These are phyloP conservation scores for Melastoma candidum DNA, from an alignment of 441 rosid genomes.

Conservation along the genomic window DNA sequence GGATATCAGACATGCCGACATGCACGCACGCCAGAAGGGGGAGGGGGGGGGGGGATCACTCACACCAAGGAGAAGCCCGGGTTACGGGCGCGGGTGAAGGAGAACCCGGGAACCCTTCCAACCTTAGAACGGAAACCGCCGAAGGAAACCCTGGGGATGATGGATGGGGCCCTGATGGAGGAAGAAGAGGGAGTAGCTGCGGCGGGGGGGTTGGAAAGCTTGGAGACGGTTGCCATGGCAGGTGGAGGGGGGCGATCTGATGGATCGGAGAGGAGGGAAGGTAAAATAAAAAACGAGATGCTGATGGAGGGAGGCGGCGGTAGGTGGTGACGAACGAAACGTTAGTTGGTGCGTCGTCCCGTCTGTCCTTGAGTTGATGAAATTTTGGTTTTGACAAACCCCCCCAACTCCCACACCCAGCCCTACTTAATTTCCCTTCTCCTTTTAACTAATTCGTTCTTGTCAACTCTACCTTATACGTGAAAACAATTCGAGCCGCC, in stretches of 20 bases:
- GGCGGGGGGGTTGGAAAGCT: constrained; percentile 40
- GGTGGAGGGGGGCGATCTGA: background rate
- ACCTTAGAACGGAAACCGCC: constrained; percentile 25
- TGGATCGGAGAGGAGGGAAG: no score
- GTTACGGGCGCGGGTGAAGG: constrained; percentile 23
- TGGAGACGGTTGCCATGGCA: constrained; percentile 67
- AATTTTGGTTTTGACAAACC: no score
- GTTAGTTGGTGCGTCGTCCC: no score
- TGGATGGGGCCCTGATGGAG: constrained; percentile 25
- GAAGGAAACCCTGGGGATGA: constrained; percentile 24
- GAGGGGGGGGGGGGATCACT: constrained; percentile 17
- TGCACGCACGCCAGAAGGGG: background rate
- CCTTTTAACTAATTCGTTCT: no score
- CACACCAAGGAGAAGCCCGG: constrained; percentile 38
- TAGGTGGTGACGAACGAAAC: no score
- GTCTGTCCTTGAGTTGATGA: background rate
- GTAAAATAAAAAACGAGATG: no score
- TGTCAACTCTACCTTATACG: no score
- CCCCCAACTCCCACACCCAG: no score
- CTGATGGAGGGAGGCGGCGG: no score
- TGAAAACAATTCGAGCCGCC: no score
- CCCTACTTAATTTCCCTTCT: no score
- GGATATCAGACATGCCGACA: no score
- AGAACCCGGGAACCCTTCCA: constrained; percentile 32
- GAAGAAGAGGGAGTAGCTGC: constrained; percentile 25